These are phyloP conservation scores for Fistulifera pelliculosa DNA, from an alignment of 108 stramenopile species.

Conservation along the genomic window DNA sequence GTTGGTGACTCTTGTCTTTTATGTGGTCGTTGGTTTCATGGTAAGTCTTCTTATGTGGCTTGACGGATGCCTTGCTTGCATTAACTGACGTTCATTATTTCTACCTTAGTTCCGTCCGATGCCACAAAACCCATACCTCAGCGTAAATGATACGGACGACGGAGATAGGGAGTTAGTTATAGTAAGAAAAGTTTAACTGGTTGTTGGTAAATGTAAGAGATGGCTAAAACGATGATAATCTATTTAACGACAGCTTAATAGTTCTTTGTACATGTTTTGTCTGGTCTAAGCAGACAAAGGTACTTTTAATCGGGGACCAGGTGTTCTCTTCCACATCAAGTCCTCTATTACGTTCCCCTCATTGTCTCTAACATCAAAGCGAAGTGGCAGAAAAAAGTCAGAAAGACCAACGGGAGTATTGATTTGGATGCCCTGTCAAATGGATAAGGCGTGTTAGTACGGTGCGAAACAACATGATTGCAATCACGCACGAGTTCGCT, in stretches of 20 bases:
- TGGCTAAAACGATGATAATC: too few relatives aligned
- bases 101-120: neutral
- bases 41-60: slow-evolving; percentile 25
- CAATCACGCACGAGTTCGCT: slow-evolving; percentile 6
- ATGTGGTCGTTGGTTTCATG: slow-evolving; percentile 76
- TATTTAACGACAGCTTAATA: too few relatives aligned
- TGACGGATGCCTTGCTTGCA: too few relatives aligned
- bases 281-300: too few relatives aligned
- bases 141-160: slow-evolving; percentile 5
- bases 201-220: too few relatives aligned
- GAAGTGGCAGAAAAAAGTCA: slow-evolving; percentile 29
- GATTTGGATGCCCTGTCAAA: slow-evolving; percentile 30
- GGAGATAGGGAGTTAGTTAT: neutral
- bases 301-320: too few relatives aligned
- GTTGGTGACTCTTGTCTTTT: slow-evolving; percentile 80
- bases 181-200: slow-evolving; percentile 19
- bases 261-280: too few relatives aligned
- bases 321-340: slow-evolving; percentile 14
- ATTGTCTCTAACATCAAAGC: slow-evolving; percentile 20
- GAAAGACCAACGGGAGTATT: slow-evolving; percentile 17
- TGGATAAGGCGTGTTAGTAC: too few relatives aligned
- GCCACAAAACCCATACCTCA: slow-evolving; percentile 75
- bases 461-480: too few relatives aligned
- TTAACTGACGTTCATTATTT: too few relatives aligned
- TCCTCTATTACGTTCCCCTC: slow-evolving; percentile 4